Evolutionary conservation across 768 basidiomycete genomes (phyloP).

Genomic region (Mycena capillaripes): DNA sequence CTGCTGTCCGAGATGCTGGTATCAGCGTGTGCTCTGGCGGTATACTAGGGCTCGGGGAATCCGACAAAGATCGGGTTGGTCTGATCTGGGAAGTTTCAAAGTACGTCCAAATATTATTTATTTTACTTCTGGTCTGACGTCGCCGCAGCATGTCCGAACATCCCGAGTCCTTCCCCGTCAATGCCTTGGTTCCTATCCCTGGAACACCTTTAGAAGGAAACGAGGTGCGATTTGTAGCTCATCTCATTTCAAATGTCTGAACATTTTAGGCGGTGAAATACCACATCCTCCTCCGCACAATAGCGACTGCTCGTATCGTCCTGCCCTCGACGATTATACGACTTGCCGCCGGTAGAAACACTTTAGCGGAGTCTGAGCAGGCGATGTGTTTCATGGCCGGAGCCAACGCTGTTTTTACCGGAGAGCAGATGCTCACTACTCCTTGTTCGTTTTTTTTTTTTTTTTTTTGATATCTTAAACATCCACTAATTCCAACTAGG

Average conservation of each 20-base stretch:
- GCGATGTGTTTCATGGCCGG: conserved; percentile 99
- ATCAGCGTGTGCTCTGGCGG: conserved; percentile 98
- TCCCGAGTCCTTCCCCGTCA: conserved; percentile 99
- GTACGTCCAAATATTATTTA: conserved; percentile 59
- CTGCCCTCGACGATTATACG: conserved; percentile 95
- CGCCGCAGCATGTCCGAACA: conserved; percentile 87
- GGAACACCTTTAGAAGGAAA: conserved; percentile 95
- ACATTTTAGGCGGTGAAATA: conserved; percentile 66
- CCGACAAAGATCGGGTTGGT: conserved; percentile 90
- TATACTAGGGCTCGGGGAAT: conserved; percentile 94
- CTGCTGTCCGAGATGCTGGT: conserved; percentile 92
- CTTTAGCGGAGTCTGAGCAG: conserved; percentile 90
- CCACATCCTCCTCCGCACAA: conserved; percentile 90
- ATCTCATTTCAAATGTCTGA: conserved; percentile 14
- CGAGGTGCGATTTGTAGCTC: conserved; percentile 65
- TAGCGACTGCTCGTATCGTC: conserved; percentile 94
- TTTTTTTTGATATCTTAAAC: conserved; percentile 19
- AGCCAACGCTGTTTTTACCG: conserved; percentile 99
- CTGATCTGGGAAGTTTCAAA: conserved; percentile 94
- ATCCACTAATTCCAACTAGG: conserved; percentile 57
- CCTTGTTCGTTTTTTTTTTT: conserved; percentile 74
- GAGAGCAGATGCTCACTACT: conserved; percentile 97
- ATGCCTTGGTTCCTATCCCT: conserved; percentile 95
- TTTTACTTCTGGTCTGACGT: conserved; percentile 30
- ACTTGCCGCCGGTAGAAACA: conserved; percentile 94